Percentiles rank a stretch among this genome's conserved stretches.
phyloP scores from a whole-genome alignment of 2,329 filamentous ascomycete genomes.

The Sporothrix pallida region DNA sequence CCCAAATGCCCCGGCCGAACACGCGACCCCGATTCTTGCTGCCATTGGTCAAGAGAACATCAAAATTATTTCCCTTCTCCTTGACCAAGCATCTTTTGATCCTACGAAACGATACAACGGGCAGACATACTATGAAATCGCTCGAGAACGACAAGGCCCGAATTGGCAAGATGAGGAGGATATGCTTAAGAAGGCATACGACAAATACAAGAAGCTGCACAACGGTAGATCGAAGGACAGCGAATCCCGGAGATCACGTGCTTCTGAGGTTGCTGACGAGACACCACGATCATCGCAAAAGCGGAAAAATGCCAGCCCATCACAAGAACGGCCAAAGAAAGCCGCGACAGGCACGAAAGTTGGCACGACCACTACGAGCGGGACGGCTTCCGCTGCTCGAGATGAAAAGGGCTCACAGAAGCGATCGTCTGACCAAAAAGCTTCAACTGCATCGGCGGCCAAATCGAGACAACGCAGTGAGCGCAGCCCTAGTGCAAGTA shows the following conservation, averaged over 20 bases:
- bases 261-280: constrained; percentile 56
- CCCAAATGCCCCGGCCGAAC: constrained; percentile 65
- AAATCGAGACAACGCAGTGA: constrained; percentile 43
- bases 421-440: constrained; percentile 51
- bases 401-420: constrained; percentile 50
- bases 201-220: constrained; percentile 63
- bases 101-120: constrained; percentile 78
- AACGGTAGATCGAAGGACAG: constrained; percentile 57
- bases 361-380: constrained; percentile 7
- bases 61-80: constrained; percentile 79
- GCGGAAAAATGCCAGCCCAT: constrained; percentile 57
- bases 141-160: constrained; percentile 79
- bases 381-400: constrained; percentile 50
- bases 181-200: constrained; percentile 76
- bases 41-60: constrained; percentile 90
- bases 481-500: constrained; percentile 52
- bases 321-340: constrained; percentile 54
- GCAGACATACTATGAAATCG: constrained; percentile 85
- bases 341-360: constrained; percentile 41
- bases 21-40: constrained; percentile 89
- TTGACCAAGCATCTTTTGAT: constrained; percentile 79
- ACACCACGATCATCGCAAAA: constrained; percentile 47
- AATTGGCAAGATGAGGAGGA: constrained; percentile 90
- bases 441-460: constrained; percentile 45
- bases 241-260: constrained; percentile 53